phyloP scores from a whole-genome alignment of 73 alveolate species.

The Paramecium bursaria region DNA sequence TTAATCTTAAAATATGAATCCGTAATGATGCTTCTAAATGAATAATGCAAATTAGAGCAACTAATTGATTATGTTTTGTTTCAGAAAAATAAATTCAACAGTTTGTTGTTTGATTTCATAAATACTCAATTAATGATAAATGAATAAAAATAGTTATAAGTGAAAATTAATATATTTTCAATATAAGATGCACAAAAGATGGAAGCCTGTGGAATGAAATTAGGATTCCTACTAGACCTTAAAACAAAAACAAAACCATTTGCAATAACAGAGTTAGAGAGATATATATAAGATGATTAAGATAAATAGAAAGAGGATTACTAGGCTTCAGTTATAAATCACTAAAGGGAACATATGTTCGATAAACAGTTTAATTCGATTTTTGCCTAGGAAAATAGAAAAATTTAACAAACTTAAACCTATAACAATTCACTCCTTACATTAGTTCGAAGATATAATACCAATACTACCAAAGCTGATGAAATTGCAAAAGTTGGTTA shows the following conservation, averaged over 20 bases:
- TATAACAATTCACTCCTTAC: neutral
- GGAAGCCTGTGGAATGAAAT: constrained; percentile 62
- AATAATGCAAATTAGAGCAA: neutral
- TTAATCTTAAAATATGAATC: constrained; percentile 24
- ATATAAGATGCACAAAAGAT: constrained; percentile 45
- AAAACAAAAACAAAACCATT: constrained; percentile 29
- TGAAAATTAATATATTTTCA: constrained; percentile 44
- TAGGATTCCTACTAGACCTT: constrained; percentile 35
- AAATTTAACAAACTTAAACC: neutral
- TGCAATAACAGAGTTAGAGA: constrained; percentile 37
- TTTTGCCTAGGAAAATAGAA: constrained; percentile 20
- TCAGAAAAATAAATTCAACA: neutral
- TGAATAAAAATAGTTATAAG: constrained; percentile 42
- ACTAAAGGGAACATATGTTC: constrained; percentile 53
- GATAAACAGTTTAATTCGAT: constrained; percentile 39
- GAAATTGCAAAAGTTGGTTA: constrained; percentile 35
- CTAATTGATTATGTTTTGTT: neutral
- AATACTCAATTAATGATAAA: constrained; percentile 30
- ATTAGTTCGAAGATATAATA: constrained; percentile 5
- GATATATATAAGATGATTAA: constrained; percentile 48
- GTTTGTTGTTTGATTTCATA: constrained; percentile 12
- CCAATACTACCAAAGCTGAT: neutral
- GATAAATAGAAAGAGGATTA: constrained; percentile 3
- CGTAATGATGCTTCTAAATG: neutral
- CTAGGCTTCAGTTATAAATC: neutral